Conservation (phyloP, 495 filamentous ascomycete species). For the Xylaria intraflava region DNA sequence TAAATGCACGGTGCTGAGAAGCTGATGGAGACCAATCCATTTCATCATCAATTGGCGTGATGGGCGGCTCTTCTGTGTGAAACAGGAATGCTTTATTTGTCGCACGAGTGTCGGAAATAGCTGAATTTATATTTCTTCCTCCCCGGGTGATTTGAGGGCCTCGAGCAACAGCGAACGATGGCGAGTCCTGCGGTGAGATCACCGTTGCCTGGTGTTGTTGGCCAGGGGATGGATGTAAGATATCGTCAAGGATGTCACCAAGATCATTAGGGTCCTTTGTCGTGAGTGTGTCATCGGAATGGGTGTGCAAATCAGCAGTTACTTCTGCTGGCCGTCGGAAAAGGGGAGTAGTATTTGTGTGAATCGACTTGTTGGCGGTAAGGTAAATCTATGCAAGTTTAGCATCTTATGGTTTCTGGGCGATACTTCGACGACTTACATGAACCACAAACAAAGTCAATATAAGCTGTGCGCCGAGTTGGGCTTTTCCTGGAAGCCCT, state of each 20-base stretch:
- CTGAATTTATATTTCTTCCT: not conserved
- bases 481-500: slow-evolving; percentile 28
- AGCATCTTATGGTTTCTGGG: slow-evolving; percentile 11
- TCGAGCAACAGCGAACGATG: not conserved
- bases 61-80: slow-evolving; percentile 1
- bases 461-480: slow-evolving; percentile 49
- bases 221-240: slow-evolving; percentile 15
- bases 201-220: not conserved
- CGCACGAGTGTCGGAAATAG: not conserved
- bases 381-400: slow-evolving; percentile 36
- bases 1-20: slow-evolving; percentile 45
- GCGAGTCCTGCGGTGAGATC: not conserved
- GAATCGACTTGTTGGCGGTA: slow-evolving; percentile 45
- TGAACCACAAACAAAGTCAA: slow-evolving; percentile 48
- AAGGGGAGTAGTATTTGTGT: slow-evolving; percentile 50
- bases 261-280: slow-evolving; percentile 19
- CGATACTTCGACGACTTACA: slow-evolving; percentile 36
- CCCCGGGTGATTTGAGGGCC: not conserved
- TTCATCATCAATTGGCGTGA: slow-evolving; percentile 37
- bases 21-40: slow-evolving; percentile 83
- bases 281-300: slow-evolving; percentile 10
- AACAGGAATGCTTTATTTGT: not conserved
- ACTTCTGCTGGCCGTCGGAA: slow-evolving; percentile 36
- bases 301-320: slow-evolving; percentile 13
- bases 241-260: slow-evolving; percentile 39